Base-by-base conservation (phyloP, 108 stramenopile species). In the Cyclostephanos invisitatus region DNA sequence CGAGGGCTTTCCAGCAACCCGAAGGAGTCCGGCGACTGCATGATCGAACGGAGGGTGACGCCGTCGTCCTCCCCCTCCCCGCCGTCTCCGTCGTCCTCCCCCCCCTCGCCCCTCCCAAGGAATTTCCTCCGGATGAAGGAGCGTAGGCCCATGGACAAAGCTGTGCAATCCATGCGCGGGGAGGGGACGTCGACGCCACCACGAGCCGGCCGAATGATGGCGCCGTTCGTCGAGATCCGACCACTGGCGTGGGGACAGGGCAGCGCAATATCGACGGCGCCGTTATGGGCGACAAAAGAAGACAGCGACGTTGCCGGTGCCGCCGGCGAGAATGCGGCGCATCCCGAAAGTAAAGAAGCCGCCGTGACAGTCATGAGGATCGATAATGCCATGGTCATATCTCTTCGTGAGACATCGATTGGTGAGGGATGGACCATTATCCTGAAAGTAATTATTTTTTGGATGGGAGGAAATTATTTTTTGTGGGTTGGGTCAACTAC, bases 61-160 rank as follows among this genome's bases (percentile, higher is more conserved):
- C 67, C 65, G 47, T 75, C 35, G 14, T 42, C 49, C 29, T 12
- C 18, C 0, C 60, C 62, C 21, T 59, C 62, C 37, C 38, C 63
- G 29, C 54, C 62, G 15, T 25, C 60, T 18, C 25, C 36, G n/a
- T 57, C 54, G 4, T 67, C 50, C 25, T 67, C 77, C 32, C 49
- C 70, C 9, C 49, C 67, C 14, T 46, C 55, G 27, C 49, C 61
- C 63, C 66, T 27, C 17, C 78, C 32, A 14, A 80, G 54, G 46
- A 80, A 73, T 53, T 63, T 67, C 55, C 59, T 60, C 36, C 49
- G 69, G 37, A 80, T 73, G 25, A 73, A 80, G 5, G 78, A 80
- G 14, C 78, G 78, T 17, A 80, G 57, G 5, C 78, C 78, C 78
- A 73, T 80, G 24, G 62, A 62, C 18, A 80, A 40, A 36, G 72